Base-by-base conservation (phyloP, 495 filamentous ascomycete genomes). In the Rostrohypoxylon terebratum region DNA sequence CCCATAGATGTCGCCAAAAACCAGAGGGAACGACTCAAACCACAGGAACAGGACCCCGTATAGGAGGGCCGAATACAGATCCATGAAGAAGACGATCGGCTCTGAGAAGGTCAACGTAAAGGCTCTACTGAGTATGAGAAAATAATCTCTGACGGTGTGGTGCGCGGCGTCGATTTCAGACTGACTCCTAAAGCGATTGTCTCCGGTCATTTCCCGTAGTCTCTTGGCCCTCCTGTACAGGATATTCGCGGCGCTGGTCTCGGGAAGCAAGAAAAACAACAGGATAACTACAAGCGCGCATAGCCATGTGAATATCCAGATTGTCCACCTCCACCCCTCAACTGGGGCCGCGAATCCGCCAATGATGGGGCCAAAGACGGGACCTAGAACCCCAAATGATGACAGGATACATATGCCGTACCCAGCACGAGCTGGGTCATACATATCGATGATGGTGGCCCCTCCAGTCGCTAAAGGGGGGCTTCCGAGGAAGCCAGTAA, bases 11-110 rank as follows among this genome's bases (percentile, higher is more conserved):
- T 86, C 83, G 13, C 82, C 72, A 76, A 94, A 95, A 34, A 94
- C 89, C 14, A 94, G 74, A 18, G 90, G 86, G 73, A 94, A 94
- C 1, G 92, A 92, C 23, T 92, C 91, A 75, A 95, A 94, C 81
- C 94, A 95, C 5, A 94, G 83, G 73, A 94, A 94, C 1, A 94
- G 77, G n/a, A 94, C 88, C 3, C 91, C 93, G 11, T 94, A 82
- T 10, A 94, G 77, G 16, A 94, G 82, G 0, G 90, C 91, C 1
- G 88, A 58, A 67, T 93, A 90, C 11, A 92, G 11, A 67, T 80
- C 64, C 68, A 75, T 76, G 25, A 77, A 54, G 18, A 81, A 72
- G 6, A 77, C 74, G 20, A 80, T 72, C 1, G 78, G 79, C 59
- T 80, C 78, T 1, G 71, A 72, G 44, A 77, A 75, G 0, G 75